Evolutionary conservation across 306 rosid species (phyloP).

Genomic region (Prinsepia uniflora): DNA sequence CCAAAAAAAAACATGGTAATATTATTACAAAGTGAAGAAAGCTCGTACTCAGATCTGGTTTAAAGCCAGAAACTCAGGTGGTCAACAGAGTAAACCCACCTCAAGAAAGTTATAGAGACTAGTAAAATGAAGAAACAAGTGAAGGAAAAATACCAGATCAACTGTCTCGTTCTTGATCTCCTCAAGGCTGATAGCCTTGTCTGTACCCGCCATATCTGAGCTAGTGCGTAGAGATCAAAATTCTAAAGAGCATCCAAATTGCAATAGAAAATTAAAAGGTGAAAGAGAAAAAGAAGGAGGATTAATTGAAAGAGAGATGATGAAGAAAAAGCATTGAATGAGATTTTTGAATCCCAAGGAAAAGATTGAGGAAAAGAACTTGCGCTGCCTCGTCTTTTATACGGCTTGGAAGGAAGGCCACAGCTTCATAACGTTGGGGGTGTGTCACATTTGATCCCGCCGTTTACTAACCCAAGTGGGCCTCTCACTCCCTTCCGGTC

Average conservation of each 20-base stretch:
- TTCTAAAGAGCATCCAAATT: too few relatives aligned
- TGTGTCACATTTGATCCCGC: constrained; percentile 1
- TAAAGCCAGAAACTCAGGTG: not conserved
- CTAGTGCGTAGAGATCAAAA: too few relatives aligned
- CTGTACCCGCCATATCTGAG: constrained; percentile 38
- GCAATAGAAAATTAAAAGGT: not conserved
- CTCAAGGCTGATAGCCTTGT: constrained; percentile 50
- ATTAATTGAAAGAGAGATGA: not conserved
- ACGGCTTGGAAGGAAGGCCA: constrained; percentile 6
- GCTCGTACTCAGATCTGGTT: constrained; percentile 7
- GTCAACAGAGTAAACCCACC: not conserved
- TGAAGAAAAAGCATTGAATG: constrained; percentile 35
- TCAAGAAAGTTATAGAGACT: not conserved
- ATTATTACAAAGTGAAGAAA: not conserved
- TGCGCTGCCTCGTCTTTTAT: constrained; percentile 23
- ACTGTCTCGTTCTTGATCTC: constrained; percentile 87
- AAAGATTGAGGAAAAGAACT: not conserved
- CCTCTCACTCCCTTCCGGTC: not conserved
- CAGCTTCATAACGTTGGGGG: not conserved
- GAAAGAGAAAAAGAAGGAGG: not conserved
- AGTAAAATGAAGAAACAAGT: not conserved
- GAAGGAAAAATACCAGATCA: constrained; percentile 63
- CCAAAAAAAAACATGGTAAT: too few relatives aligned
- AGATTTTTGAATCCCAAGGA: constrained; percentile 41
- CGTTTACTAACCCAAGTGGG: constrained; percentile 26